These are phyloP conservation scores for Gynochthodes officinalis DNA, from an alignment of 257 asterid species.

Conservation along the genomic window DNA sequence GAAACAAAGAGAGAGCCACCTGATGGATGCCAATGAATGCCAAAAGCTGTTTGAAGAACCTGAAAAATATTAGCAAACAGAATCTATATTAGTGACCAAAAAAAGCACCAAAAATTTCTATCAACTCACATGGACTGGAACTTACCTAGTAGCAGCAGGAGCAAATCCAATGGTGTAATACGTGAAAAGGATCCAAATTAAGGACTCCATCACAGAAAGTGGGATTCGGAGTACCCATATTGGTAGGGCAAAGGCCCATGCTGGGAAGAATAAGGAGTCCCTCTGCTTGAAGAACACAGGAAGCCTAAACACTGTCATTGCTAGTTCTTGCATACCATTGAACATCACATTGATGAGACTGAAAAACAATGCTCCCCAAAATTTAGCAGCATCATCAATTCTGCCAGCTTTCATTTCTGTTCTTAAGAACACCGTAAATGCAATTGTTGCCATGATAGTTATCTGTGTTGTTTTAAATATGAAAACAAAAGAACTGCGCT, in stretches of 20 bases:
- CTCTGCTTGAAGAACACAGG: conserved; percentile 86
- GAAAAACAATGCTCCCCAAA: conserved; percentile 76
- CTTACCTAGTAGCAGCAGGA: conserved; percentile 62
- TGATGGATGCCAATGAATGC: conserved; percentile 72
- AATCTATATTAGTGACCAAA: not conserved
- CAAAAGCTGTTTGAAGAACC: conserved; percentile 73
- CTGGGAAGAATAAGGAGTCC: conserved; percentile 67
- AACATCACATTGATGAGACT: conserved; percentile 81
- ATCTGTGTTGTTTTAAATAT: conserved; percentile 78
- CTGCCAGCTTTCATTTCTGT: conserved; percentile 69
- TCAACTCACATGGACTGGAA: not conserved
- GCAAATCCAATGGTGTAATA: conserved; percentile 88
- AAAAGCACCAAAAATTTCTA: not conserved
- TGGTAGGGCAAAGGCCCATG: conserved; percentile 91
- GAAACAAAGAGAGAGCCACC: conserved; percentile 76
- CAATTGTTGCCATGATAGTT: conserved; percentile 63
- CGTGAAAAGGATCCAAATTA: conserved; percentile 64
- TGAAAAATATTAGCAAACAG: conserved; percentile 18
- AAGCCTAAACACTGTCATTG: conserved; percentile 74
- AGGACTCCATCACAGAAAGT: conserved; percentile 57
- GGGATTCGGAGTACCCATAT: conserved; percentile 77
- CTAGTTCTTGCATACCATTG: conserved; percentile 79
- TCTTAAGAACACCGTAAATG: conserved; percentile 67
- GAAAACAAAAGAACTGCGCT: conserved; percentile 56
- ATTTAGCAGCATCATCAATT: conserved; percentile 45